Evolutionary conservation across 768 basidiomycete genomes (phyloP).

Genomic region (Trametes maxima): DNA sequence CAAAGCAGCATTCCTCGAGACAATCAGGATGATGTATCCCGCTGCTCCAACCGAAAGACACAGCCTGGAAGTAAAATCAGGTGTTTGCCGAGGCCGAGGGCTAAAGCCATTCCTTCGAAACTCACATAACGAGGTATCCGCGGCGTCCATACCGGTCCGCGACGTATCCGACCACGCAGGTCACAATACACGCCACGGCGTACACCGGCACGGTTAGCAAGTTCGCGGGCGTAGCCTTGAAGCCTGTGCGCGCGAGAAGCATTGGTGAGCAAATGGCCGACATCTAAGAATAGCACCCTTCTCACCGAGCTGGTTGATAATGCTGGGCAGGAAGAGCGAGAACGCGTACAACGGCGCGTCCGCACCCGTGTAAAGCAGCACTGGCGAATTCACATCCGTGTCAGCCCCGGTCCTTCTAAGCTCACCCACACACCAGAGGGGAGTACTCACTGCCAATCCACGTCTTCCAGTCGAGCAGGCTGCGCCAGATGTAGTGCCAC

Average conservation of each 20-base stretch:
- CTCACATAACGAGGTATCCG: constrained; percentile 67
- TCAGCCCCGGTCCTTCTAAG: background rate
- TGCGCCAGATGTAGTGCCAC: constrained; percentile 58
- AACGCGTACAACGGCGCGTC: constrained; percentile 78
- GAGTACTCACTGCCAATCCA: constrained; percentile 49
- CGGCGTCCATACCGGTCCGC: constrained; percentile 65
- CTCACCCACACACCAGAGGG: background rate
- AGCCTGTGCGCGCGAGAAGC: constrained; percentile 44
- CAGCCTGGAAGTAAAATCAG: constrained; percentile 18
- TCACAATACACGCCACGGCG: constrained; percentile 64
- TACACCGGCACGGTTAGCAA: constrained; percentile 80
- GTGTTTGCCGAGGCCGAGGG: background rate
- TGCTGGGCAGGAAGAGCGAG: constrained; percentile 75
- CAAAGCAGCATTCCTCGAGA: constrained; percentile 60
- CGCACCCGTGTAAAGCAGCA: constrained; percentile 55
- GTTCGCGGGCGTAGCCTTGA: constrained; percentile 71
- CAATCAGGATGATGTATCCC: constrained; percentile 73
- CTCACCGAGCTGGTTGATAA: constrained; percentile 64
- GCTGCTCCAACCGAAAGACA: constrained; percentile 40
- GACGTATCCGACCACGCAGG: constrained; percentile 61
- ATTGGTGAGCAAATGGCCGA: constrained; percentile 4
- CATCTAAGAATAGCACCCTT: constrained; percentile 40
- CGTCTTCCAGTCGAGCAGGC: constrained; percentile 73
- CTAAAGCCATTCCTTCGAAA: background rate
- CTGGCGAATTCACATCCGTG: constrained; percentile 35